Evolutionary conservation across 108 stramenopile species (phyloP), one percentile per base, ranked within the genome.

Genomic region (Parietichytrium sp.): DNA sequence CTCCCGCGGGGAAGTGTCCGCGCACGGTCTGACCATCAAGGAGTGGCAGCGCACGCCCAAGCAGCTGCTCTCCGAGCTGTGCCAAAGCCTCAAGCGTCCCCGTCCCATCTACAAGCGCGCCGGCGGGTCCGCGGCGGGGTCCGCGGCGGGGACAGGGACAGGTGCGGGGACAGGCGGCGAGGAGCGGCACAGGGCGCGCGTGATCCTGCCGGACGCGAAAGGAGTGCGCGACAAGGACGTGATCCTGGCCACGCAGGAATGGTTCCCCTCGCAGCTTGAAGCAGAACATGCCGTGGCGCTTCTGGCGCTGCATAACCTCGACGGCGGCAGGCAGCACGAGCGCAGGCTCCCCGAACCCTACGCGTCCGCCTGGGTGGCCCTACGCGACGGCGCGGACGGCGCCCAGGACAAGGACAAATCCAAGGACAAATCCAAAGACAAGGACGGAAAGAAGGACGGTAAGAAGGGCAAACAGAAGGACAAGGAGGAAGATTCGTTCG

Each of bases 321-420:
- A 92, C 30, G 91, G 91, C 27, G 88, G 77, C 4, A 72, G 95
- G 16, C 95, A 94, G 0, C 94, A 95, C 79, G 96, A 97, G 84
- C 81, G 93, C 36, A 93, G 93, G 38, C 81, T 97, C 2, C 95
- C 95, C 29, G 95, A 97, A 83, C 96, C 96, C 15, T 97, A 94
- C 86, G 88, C 87, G 23, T 85, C 92, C 18, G 92, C 93, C 4
- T 97, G 93, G 91, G 55, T 93, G 13, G 72, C 52, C 29, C 54
- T 86, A 55, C 36, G 61, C 42, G 61, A 51, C 36, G 79, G 78
- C 53, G 83, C 16, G 25, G 27, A 31, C 15, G 54, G 25, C 38
- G 30, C 4, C 7, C 16, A 20, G 10, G 54, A 53, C 80, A 13
- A 15, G 47, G 25, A 47, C 54, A n/a, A n/a, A n/a, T 18, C 33